Evolutionary conservation across 768 basidiomycete species (phyloP), one percentile per base, ranked within the genome.

Genomic region (Strobilomyces confusus): DNA sequence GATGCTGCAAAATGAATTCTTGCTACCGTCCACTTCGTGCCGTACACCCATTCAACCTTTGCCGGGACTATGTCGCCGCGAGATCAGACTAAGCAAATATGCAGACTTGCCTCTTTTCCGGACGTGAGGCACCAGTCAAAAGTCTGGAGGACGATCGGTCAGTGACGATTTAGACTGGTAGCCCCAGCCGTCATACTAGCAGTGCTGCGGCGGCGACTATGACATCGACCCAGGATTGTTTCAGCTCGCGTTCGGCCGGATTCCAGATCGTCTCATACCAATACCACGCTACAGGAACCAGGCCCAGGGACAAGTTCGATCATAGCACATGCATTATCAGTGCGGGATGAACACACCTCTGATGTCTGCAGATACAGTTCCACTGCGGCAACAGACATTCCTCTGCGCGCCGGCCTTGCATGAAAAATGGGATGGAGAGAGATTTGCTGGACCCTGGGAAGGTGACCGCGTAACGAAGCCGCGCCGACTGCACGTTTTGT

Each of bases 71-170:
- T 40, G 30, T 48, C 29, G 4, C 14, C 9, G 17, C n/a, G 4
- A 37, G 26, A 22, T 29, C 9, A 6, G 15, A 17, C n/a, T 11
- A 2, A 23, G 32, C 2, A 26, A 20, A 15, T 5, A 1, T 22
- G 34, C 14, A 5, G 30, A 51, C 48, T 11, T 40, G 44, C 60
- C 48, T 61, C 60, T 23, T 50, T 33, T 44, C 48, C 51, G 14
- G 55, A 44, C 9, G 59, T 61, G 9, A 61, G 56, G 34, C 56
- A 61, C 26, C 44, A 61, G 34, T 61, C 60, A 34, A 61, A 61
- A 9, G 36, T 23, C 60, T 61, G 30, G 25, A 34, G 42, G 19
- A 25, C 37, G 13, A 17, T 33, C 13, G 7, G 20, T 57, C 41
- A 33, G 44, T 8, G 26, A 23, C 17, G 8, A 17, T 12, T 9